Percentiles rank a stretch among this genome's conserved stretches.
Conservation (phyloP, 805 yeast genomes). For the Yamadazyma laniorum region DNA sequence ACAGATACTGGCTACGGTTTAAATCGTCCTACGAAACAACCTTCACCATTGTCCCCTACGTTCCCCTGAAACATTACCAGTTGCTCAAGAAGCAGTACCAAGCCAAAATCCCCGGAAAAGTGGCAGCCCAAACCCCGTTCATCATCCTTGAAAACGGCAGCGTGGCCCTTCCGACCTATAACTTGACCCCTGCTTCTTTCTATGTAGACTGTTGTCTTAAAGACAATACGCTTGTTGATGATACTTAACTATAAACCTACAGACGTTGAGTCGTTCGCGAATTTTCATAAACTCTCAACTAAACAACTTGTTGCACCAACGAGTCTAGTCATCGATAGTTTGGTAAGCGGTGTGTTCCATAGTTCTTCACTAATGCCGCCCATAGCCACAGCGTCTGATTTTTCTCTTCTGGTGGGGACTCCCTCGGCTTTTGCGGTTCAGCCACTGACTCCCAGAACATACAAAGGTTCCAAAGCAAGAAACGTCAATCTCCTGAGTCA, state of each 20-base stretch:
- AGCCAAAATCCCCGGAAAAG: conserved; percentile 5
- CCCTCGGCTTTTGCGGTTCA: conserved; percentile 6
- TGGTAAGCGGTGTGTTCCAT: no score
- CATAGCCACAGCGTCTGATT: conserved; percentile 8
- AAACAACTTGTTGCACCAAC: no score
- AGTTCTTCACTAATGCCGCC: no score
- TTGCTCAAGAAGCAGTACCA: conserved; percentile 5
- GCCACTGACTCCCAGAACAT: conserved; percentile 18
- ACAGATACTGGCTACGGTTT: conserved; percentile 37
- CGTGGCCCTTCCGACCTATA: conserved; percentile 18
- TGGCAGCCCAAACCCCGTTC: conserved; percentile 9
- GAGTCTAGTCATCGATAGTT: no score
- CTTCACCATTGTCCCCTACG: conserved; percentile 17
- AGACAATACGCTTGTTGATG: conserved; percentile 8
- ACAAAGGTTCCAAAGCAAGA: conserved; percentile 20
- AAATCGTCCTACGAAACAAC: background rate
- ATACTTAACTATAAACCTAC: background rate
- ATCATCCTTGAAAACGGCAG: conserved; percentile 7
- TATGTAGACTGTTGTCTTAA: conserved; percentile 18
- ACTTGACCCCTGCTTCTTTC: conserved; percentile 5
- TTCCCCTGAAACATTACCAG: conserved; percentile 11
- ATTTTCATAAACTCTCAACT: no score
- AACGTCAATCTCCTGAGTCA: conserved; percentile 34
- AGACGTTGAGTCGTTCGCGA: background rate
- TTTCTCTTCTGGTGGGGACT: conserved; percentile 9